These are phyloP conservation scores for Saccharomycopsis oosterbeekiorum DNA, from an alignment of 805 yeast species.

Conservation along the genomic window DNA sequence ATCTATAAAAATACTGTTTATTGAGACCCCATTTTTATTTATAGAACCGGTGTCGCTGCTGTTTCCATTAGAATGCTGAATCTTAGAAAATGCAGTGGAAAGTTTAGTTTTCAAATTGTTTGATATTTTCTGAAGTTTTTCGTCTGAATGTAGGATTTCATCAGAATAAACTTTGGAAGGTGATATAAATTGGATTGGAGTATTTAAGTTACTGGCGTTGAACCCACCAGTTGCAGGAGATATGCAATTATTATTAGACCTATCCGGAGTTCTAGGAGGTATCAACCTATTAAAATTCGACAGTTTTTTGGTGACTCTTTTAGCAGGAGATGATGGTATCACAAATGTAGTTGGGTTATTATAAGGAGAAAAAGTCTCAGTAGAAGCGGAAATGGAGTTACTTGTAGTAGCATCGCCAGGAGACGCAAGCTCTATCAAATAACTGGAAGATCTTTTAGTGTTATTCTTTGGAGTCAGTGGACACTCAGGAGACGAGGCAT, in stretches of 20 bases:
- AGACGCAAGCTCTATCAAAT: background rate
- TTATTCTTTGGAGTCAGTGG: background rate
- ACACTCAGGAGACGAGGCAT: background rate
- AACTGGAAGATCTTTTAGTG: background rate
- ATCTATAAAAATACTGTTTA: background rate
- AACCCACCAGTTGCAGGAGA: background rate
- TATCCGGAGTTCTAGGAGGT: constrained; percentile 14
- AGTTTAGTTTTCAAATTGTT: constrained; percentile 21
- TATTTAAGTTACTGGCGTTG: background rate
- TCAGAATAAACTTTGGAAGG: constrained; percentile 6
- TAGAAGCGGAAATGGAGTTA: background rate
- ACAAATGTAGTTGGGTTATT: background rate
- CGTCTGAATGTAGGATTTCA: constrained; percentile 16
- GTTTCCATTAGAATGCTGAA: constrained; percentile 21
- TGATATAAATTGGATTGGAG: constrained; percentile 1
- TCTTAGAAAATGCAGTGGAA: constrained; percentile 23
- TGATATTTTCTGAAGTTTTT: constrained; percentile 19
- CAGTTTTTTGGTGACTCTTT: background rate
- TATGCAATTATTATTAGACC: background rate
- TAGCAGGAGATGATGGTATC: background rate
- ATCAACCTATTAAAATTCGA: background rate
- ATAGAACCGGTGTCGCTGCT: background rate
- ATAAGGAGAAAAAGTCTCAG: background rate
- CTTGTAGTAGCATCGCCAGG: background rate
- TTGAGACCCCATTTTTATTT: background rate